Evolutionary conservation across 2,329 filamentous ascomycete genomes (phyloP).

Genomic region (Didymella exigua): DNA sequence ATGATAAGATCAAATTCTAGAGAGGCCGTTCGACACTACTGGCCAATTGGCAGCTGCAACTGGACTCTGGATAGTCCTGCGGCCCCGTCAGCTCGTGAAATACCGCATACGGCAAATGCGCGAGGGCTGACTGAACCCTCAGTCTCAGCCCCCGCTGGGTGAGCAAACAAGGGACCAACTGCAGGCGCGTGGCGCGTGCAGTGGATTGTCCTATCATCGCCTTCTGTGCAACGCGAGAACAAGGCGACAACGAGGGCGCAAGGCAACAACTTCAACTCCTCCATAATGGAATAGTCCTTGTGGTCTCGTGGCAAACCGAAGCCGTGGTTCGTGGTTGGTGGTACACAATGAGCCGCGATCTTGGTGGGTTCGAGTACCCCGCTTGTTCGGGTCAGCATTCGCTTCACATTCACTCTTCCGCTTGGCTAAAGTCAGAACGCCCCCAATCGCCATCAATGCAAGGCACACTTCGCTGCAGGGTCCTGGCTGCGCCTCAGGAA

Average conservation of each 20-base stretch:
- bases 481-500: constrained; percentile 4
- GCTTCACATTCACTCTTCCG: constrained; percentile 2
- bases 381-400: constrained; percentile 12
- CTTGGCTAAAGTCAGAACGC: constrained; percentile 4
- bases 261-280: neutral
- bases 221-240: neutral
- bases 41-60: constrained; percentile 2
- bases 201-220: neutral
- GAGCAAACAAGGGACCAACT: constrained; percentile 6
- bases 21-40: neutral
- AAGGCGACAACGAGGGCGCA: neutral
- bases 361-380: neutral
- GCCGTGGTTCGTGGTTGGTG: constrained; percentile 3
- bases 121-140: constrained; percentile 17
- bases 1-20: neutral
- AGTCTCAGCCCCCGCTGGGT: constrained; percentile 28
- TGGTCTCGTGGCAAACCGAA: constrained; percentile 1
- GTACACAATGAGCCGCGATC: constrained; percentile 7
- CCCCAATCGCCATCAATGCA: constrained; percentile 9
- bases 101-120: constrained; percentile 26
- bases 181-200: neutral
- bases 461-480: constrained; percentile 1
- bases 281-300: neutral
- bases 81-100: constrained; percentile 13
- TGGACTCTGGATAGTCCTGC: constrained; percentile 12